Evolutionary conservation across 1,284 basidiomycete genomes (phyloP), one percentile per base, ranked within the genome.

Genomic region (Moesziomyces parantarcticus): DNA sequence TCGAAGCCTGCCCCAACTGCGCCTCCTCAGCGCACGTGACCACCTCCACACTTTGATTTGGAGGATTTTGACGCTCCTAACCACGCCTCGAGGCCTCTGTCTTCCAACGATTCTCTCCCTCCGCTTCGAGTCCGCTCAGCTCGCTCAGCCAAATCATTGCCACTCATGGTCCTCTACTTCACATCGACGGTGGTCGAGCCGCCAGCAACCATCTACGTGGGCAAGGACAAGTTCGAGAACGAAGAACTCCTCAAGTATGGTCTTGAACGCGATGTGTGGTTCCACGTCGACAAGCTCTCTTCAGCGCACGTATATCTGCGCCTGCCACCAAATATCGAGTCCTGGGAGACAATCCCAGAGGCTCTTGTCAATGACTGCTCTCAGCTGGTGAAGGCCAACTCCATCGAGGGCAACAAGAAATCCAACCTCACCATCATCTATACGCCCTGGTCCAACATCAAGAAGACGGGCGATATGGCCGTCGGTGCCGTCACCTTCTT

Each of bases 361-460:
- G 86, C 89, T 0, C 85, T 97, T 11, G 86, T 98, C 23, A 87
- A 87, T 10, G 95, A 99, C 83, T 92, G 92, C 70, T 92, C 93
- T 0, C 96, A 99, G 84, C 87, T 99, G 1, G 94, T 97, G 44
- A 99, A 99, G 85, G 95, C 96, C 0, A 98, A 98, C 80, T 95
- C 92, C 4, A 99, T 99, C 57, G 93, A 97, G 41, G 94, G 92
- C 3, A 97, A 98, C 87, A 97, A 97, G 86, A 95, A 94, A 85
- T 92, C 96, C 75, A 92, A 96, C 82, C 81, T 97, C 26, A 93
- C 92, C 14, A 88, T 99, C 78, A 97, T 99, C 65, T 98, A 95
- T 83, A 97, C 95, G 0, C 95, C 94, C 0, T 76, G 74, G 76
- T 49, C 63, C 49, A 82, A 83, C 29, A 56, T 83, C 36, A 83